Evolutionary conservation across 345 rosid genomes (phyloP).

Genomic region (Populus pruinosa): DNA sequence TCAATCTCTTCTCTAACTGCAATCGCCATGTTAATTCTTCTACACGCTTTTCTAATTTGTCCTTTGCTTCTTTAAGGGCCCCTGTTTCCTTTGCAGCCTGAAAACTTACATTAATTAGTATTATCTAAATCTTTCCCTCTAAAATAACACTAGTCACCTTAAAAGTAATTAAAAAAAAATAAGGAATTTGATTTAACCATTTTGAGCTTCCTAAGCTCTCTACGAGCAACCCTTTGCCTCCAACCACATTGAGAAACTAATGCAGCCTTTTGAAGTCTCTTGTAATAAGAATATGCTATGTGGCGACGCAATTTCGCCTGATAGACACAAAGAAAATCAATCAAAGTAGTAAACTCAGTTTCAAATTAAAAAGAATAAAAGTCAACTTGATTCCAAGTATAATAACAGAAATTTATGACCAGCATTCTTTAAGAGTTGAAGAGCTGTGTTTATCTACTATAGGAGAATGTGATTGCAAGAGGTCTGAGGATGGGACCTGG

Average conservation of each 20-base stretch:
- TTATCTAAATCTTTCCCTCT: slow-evolving; percentile 11
- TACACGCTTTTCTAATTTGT: slow-evolving; percentile 96
- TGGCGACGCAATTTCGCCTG: slow-evolving; percentile 81
- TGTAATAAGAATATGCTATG: slow-evolving; percentile 64
- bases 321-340: slow-evolving; percentile 23
- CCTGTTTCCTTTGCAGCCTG: slow-evolving; percentile 97
- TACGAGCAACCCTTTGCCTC: slow-evolving; percentile 89
- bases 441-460: slow-evolving; percentile 9
- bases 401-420: slow-evolving; percentile 8
- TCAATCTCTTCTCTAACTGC: slow-evolving; percentile 91
- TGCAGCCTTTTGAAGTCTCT: slow-evolving; percentile 78
- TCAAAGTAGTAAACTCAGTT: slow-evolving; percentile 2
- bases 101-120: slow-evolving; percentile 26
- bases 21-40: slow-evolving; percentile 97
- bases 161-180: slow-evolving; percentile 4
- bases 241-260: slow-evolving; percentile 85
- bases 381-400: slow-evolving; percentile 4
- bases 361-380: neutral
- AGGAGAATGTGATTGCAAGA: slow-evolving; percentile 22
- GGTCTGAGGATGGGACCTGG: slow-evolving; percentile 51
- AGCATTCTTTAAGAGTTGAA: slow-evolving; percentile 1
- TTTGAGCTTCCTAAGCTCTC: slow-evolving; percentile 83
- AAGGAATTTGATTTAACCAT: slow-evolving; percentile 53
- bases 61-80: slow-evolving; percentile 96
- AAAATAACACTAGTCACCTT: neutral